Conservation (phyloP, 2,329 filamentous ascomycete species). For the Neocucurbitaria cava region DNA sequence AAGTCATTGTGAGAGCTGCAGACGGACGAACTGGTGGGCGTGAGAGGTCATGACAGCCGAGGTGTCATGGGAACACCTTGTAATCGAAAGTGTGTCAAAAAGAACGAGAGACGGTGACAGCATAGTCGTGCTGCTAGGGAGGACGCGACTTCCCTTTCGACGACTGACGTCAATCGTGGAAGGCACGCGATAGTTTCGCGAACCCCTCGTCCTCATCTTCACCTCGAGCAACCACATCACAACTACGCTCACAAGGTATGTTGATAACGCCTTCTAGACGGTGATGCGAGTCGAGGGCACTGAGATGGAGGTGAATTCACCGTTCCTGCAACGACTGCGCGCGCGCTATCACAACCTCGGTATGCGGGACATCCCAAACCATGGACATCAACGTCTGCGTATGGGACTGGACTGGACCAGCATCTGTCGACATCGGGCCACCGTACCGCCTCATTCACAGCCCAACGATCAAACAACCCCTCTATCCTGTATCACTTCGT, state of each 20-base stretch:
- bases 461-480: constrained; percentile 1
- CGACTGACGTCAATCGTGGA: constrained; percentile 23
- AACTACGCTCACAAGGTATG: neutral
- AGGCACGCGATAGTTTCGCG: constrained; percentile 22
- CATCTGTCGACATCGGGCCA: neutral
- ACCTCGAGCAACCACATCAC: neutral
- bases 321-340: too few relatives aligned
- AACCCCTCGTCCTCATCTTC: neutral
- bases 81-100: neutral
- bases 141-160: constrained; percentile 11
- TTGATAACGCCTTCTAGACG: neutral
- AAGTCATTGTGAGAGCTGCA: constrained; percentile 18
- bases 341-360: neutral
- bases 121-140: neutral
- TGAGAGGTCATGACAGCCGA: constrained; percentile 9
- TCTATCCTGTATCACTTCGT: neutral
- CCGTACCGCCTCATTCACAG: neutral
- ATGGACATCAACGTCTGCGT: too few relatives aligned
- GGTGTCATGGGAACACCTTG: neutral
- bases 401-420: too few relatives aligned
- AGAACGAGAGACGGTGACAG: neutral
- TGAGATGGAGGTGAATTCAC: too few relatives aligned
- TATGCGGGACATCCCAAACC: too few relatives aligned
- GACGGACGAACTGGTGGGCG: neutral
- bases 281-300: neutral